These are phyloP conservation scores for Hypoxylon sp. DNA, from an alignment of 2,329 filamentous ascomycete genomes.

Conservation along the genomic window DNA sequence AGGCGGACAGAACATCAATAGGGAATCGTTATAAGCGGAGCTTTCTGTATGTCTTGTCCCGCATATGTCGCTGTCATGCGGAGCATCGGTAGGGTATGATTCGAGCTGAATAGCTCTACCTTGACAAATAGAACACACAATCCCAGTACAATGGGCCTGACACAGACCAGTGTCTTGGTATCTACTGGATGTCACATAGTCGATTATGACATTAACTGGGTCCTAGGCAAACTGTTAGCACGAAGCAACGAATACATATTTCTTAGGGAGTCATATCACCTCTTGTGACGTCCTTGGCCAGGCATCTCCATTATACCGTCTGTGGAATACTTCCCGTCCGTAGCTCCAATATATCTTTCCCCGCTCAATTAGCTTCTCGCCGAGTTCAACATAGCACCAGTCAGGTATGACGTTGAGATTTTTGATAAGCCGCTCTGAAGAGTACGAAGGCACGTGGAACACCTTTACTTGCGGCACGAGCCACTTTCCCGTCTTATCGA, in stretches of 20 bases:
- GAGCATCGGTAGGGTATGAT: conserved; percentile 23
- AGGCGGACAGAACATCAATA: conserved; percentile 38
- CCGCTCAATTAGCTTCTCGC: background rate
- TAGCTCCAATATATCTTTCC: conserved; percentile 4
- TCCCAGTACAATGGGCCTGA: background rate
- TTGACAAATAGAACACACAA: conserved; percentile 30
- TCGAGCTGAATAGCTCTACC: conserved; percentile 26
- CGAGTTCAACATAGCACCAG: conserved; percentile 17
- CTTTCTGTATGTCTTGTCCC: background rate
- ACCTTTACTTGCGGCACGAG: conserved; percentile 34
- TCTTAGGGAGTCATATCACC: background rate
- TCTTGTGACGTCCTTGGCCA: conserved; percentile 13
- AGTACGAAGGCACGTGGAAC: conserved; percentile 28
- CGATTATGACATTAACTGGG: conserved; percentile 35
- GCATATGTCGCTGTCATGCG: conserved; percentile 31
- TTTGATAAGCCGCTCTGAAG: conserved; percentile 32
- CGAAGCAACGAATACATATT: background rate
- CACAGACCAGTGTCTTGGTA: conserved; percentile 1
- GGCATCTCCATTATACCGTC: conserved; percentile 7
- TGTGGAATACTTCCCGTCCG: background rate
- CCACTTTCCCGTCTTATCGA: conserved; percentile 34
- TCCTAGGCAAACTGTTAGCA: conserved; percentile 24
- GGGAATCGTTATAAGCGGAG: background rate
- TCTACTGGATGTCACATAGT: conserved; percentile 42
- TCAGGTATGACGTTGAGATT: conserved; percentile 35